Evolutionary conservation across 768 basidiomycete species (phyloP), one percentile per base, ranked within the genome.

Genomic region (Auriscalpium microsporum): DNA sequence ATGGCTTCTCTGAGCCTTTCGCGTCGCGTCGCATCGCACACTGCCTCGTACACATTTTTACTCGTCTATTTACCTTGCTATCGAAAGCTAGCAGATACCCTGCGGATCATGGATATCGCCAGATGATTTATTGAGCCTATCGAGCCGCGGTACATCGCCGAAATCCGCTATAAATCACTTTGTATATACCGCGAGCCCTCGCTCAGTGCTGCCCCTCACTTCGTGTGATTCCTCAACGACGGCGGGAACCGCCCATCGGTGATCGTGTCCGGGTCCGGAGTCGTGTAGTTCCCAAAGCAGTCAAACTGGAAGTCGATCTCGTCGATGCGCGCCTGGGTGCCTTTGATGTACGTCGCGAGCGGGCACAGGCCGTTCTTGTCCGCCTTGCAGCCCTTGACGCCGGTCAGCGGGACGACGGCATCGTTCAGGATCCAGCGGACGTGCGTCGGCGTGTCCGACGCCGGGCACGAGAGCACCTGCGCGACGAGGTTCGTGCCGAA

Each of bases 351-450:
- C 28, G 70, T 64, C 19, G 60, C 68, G 3, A 78, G 52, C 0
- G 62, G 55, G 59, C 78, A 80, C 47, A 75, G 58, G 1, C 78
- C 77, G n/a, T 77, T 68, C 35, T 68, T 65, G 61, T 76, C 66
- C 13, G 65, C 61, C 8, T 50, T 37, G 65, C 79, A 80, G 9
- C 74, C 75, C 1, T 67, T 58, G 44, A 79, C 66, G 13, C 73
- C 71, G 1, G 73, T 75, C 10, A 79, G 65, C 8, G 78, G 78
- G 1, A 78, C 66, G 4, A 74, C 69, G 1, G 68, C 78, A 60
- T 81, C 79, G 61, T 81, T 81, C 33, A 78, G 66, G 45, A 78
- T 68, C 65, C 74, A 71, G n/a, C 78, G 67, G 55, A 78, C 72
- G 53, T 72, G 63, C 11, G 69, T 65, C 4, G 66, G 60, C 4